Base-by-base conservation (phyloP, 306 rosid species). In the Chamaecrista fasciculata region DNA sequence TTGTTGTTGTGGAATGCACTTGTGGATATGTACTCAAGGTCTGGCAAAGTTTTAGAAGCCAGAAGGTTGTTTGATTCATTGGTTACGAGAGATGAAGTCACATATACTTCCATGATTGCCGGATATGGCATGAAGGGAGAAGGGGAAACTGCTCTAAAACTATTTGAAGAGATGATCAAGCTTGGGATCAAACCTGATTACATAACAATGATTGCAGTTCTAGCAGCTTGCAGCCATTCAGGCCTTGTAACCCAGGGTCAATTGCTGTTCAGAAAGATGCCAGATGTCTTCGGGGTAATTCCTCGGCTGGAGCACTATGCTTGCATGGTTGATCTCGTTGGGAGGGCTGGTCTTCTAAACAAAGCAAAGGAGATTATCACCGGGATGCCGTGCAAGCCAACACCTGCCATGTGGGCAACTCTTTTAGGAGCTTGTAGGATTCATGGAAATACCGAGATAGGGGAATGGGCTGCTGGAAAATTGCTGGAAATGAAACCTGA, bases 371-470 rank as follows among this genome's bases (percentile, higher is more conserved):
- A 82, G 59, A 37, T 86, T 57, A 86, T 94, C 73, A 76, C 75
- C 16, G 75, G 75, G 66, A 94, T 90, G 97, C 89, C 97, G 40
- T 90, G 55, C 81, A 83, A 73, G 72, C 90, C 96, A n/a, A 88
- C 97, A n/a, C 7, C 92, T 6, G 94, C 90, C 6, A 90, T 94
- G 92, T 94, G 98, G 98, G 98, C 90, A 0, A 86, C 96, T 50
- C 89, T 90, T 8, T 59, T 90, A 3, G 95, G 96, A 79, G 91
- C 97, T 7, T 90, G 97, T 79, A 77, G 74, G 66, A 85, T 82
- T 77, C 84, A 90, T 80, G 86, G 86, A 79, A 78, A 94, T 61
- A 67, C 73, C 5, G 79, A 77, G 33, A 73, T 85, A 8, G 92
- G 98, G 44, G 92, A 90, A 83, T 94, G 92, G 96, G 97, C 97